Base-by-base conservation (phyloP, 768 basidiomycete genomes). In the Cubamyces sp. region DNA sequence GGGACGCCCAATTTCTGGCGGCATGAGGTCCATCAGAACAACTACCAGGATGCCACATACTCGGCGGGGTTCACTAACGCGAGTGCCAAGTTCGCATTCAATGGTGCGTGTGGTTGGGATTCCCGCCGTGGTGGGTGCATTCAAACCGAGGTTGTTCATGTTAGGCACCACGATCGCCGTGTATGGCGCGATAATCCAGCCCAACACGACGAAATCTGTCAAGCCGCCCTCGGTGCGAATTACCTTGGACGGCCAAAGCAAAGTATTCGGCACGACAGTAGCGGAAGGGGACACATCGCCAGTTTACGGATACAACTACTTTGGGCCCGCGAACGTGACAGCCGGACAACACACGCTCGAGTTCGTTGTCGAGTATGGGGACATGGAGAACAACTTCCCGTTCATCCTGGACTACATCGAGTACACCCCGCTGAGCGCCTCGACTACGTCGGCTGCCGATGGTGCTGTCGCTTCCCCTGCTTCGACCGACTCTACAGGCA, bases 391-490 rank as follows among this genome's bases (percentile, higher is more conserved):
- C 14, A 19, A 56, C 21, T 57, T 45, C 46, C 55, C 55, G 6
- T 57, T 34, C n/a, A 19, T 57, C n/a, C 45, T 57, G 30, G 55
- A 57, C 18, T 57, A 47, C 19, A 48, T 57, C 34, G 45, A 47
- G 30, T 57, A 57, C 34, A 25, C 37, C 8, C 55, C 55, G 28
- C 55, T 47, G 16, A 15, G 15, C 16, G 14, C 15, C 5, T 18
- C 16, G 42, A 21, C 42, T 21, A 21, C 5, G 5, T 43, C 42
- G 14, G 2, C 46, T 34, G 46, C 14, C 21, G 18, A 25, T 5
- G 5, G 3, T 4, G 23, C 19, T 3, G 23, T 21, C 5, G 23
- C n/a, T 25, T 15, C 12, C 12, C 25, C 46, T 19, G 3, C 9
- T 14, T 4, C 21, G 14, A 12, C 46, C 1, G 46, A 19, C 8